Percentiles rank a stretch among this genome's conserved stretches.
Evolutionary conservation across 192 early-diverging fungal species (phyloP).

Genomic region (Paraglomus brasilianum): DNA sequence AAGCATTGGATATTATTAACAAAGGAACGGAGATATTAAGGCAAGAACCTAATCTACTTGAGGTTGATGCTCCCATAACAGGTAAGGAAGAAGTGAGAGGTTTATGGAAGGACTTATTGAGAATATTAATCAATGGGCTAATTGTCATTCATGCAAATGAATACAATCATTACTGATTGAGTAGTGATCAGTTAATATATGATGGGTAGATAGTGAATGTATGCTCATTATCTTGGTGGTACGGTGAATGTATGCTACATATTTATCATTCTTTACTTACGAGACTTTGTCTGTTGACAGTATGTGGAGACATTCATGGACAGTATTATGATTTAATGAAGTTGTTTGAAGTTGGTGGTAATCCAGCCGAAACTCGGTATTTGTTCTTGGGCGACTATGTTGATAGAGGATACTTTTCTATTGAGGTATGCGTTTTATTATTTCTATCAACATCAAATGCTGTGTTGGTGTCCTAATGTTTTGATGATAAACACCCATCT

Average conservation of each 20-base stretch:
- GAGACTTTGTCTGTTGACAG: constrained; percentile 41
- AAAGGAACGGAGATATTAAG: constrained; percentile 79
- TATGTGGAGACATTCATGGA: constrained; percentile 98
- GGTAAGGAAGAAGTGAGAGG: constrained; percentile 44
- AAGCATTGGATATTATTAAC: constrained; percentile 85
- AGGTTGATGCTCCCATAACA: constrained; percentile 90
- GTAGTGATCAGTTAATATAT: not conserved
- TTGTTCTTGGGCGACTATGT: constrained; percentile 97
- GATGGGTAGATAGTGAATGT: too few species aligned
- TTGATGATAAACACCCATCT: not conserved
- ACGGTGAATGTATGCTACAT: not conserved
- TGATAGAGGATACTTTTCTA: constrained; percentile 95
- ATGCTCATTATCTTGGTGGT: not conserved
- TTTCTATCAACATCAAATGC: constrained; percentile 31
- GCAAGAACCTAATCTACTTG: constrained; percentile 81
- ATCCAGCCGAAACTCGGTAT: constrained; percentile 86
- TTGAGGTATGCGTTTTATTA: constrained; percentile 66
- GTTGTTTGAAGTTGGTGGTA: constrained; percentile 95
- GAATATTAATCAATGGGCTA: not conserved
- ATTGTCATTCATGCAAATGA: not conserved
- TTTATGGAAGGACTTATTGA: not conserved
- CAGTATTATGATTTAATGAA: constrained; percentile 98
- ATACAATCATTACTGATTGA: too few species aligned
- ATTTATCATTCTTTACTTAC: not conserved
- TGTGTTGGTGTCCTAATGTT: not conserved